Conservation (phyloP, 192 early-diverging fungal species). For the Coemansia brasiliensis region DNA sequence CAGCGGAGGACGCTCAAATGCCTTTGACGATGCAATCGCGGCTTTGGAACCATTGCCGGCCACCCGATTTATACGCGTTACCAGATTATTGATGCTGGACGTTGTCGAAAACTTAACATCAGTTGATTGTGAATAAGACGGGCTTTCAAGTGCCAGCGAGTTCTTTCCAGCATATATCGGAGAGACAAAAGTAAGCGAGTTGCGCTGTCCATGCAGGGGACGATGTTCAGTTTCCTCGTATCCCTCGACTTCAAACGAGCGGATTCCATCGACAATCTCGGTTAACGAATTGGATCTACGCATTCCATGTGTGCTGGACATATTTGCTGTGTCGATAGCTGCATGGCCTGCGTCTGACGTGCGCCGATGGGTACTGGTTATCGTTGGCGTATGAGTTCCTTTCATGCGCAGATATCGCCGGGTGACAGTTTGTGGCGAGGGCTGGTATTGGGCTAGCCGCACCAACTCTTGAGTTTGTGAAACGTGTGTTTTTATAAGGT, state of each 20-base stretch:
- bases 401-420: conserved; percentile 47
- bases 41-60: conserved; percentile 7
- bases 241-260: conserved; percentile 50
- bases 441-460: conserved; percentile 32
- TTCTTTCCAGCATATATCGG: conserved; percentile 1
- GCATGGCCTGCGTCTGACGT: background rate
- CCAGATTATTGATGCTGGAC: conserved; percentile 32
- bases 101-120: conserved; percentile 1
- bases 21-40: background rate
- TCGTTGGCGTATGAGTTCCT: conserved; percentile 33
- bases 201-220: conserved; percentile 1
- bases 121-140: background rate
- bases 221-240: conserved; percentile 50
- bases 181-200: conserved; percentile 22
- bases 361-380: conserved; percentile 11
- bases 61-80: conserved; percentile 42
- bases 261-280: conserved; percentile 47
- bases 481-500: conserved; percentile 40
- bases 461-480: conserved; percentile 50
- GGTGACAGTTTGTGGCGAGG: conserved; percentile 44
- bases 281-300: conserved; percentile 49
- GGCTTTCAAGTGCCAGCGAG: conserved; percentile 1
- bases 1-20: conserved; percentile 34
- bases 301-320: conserved; percentile 1
- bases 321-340: background rate